phyloP scores from a whole-genome alignment of 1,284 basidiomycete species.

The Ustilago cynodontis region DNA sequence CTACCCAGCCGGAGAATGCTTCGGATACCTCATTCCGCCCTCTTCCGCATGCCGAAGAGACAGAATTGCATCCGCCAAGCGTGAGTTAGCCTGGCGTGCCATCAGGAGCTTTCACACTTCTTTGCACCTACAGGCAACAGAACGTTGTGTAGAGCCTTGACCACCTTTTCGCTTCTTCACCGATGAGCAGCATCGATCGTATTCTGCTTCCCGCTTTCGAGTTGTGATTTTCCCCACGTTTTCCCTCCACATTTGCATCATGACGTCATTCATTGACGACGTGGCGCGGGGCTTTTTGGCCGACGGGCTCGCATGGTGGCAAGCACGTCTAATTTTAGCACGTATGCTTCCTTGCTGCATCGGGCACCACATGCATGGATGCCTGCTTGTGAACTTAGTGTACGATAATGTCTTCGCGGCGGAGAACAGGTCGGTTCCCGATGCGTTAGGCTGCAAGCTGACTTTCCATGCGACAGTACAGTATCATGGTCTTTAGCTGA shows the following conservation, averaged over 20 bases:
- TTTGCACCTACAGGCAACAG: not conserved
- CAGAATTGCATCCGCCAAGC: no score
- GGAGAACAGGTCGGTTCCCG: not conserved
- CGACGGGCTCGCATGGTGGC: no score
- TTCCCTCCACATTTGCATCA: conserved; percentile 11
- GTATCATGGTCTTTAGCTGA: not conserved
- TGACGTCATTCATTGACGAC: conserved; percentile 11
- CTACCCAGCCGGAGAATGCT: not conserved
- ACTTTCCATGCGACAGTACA: not conserved
- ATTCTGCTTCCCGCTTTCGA: not conserved
- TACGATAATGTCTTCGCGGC: not conserved
- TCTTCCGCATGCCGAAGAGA: not conserved
- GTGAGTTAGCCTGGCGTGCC: not conserved
- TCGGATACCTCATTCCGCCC: not conserved
- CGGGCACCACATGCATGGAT: not conserved
- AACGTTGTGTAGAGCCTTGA: not conserved
- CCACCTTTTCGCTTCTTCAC: not conserved
- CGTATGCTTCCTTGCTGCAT: not conserved
- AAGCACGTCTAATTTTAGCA: not conserved
- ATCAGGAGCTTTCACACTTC: conserved; percentile 4
- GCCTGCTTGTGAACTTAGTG: not conserved
- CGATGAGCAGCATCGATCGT: conserved; percentile 8
- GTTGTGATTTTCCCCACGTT: conserved; percentile 11
- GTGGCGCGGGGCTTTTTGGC: not conserved
- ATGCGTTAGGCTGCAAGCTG: not conserved